phyloP scores from a whole-genome alignment of 1,284 basidiomycete genomes.

The Rhizopogon hawkerae region DNA sequence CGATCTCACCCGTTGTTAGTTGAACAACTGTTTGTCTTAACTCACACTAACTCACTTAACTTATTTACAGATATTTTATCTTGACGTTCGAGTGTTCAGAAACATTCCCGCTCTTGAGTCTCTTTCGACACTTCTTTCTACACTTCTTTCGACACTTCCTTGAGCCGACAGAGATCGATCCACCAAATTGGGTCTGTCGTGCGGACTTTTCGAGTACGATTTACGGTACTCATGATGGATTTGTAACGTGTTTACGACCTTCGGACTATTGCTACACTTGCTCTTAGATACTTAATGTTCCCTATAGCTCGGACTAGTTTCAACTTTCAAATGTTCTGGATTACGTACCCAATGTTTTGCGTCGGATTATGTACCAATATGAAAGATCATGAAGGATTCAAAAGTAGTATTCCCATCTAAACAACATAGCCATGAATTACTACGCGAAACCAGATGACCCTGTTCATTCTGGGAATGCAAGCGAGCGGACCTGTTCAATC shows the following conservation, averaged over 20 bases:
- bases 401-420: neutral
- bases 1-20: slow-evolving; percentile 5
- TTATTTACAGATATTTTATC: slow-evolving; percentile 4
- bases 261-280: too few species aligned
- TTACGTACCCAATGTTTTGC: neutral
- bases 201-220: neutral
- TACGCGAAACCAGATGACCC: neutral
- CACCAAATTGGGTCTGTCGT: neutral
- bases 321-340: too few species aligned
- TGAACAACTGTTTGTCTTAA: neutral
- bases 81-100: neutral
- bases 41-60: neutral
- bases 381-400: neutral
- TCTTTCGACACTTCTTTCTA: slow-evolving; percentile 2
- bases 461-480: slow-evolving; percentile 33
- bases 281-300: too few species aligned
- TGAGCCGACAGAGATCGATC: too few species aligned
- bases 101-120: neutral
- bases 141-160: neutral
- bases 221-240: too few species aligned
- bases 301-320: neutral
- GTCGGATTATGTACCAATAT: neutral
- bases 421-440: neutral
- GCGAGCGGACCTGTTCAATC: slow-evolving; percentile 38
- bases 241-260: too few species aligned